Percentiles rank a stretch among this genome's conserved stretches.
phyloP scores from a whole-genome alignment of 495 filamentous ascomycete genomes.

The Pseudevernia furfuracea region DNA sequence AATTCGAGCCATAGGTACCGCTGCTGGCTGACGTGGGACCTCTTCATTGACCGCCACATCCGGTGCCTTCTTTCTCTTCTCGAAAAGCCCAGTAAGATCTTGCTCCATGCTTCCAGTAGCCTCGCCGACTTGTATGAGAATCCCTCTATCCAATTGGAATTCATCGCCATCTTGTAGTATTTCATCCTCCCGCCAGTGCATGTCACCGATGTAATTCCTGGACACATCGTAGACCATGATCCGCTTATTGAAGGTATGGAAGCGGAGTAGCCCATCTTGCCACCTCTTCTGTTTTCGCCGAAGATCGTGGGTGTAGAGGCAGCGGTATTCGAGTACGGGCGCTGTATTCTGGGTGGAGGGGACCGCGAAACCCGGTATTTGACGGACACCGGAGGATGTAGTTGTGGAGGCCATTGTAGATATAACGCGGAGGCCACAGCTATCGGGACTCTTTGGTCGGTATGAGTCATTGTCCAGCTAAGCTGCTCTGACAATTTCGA shows the following conservation, averaged over 20 bases:
- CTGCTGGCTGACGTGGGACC: conserved; percentile 27
- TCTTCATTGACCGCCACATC: conserved; percentile 34
- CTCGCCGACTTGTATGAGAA: conserved; percentile 73
- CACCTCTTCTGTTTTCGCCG: conserved; percentile 82
- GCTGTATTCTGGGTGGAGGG: conserved; percentile 58
- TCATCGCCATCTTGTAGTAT: conserved; percentile 71
- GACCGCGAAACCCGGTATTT: conserved; percentile 23
- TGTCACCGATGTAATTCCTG: conserved; percentile 75
- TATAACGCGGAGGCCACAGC: not conserved
- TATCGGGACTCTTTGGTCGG: not conserved
- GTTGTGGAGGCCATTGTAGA: conserved; percentile 13
- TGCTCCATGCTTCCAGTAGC: conserved; percentile 62
- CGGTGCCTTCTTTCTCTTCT: conserved; percentile 47
- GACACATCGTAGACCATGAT: conserved; percentile 81
- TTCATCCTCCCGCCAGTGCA: conserved; percentile 64
- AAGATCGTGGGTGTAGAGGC: conserved; percentile 79
- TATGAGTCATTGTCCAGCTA: not conserved
- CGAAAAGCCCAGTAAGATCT: conserved; percentile 64
- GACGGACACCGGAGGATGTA: conserved; percentile 5
- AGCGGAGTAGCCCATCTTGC: conserved; percentile 84
- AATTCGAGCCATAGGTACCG: conserved; percentile 21
- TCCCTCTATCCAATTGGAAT: conserved; percentile 65
- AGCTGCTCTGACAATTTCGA: not conserved
- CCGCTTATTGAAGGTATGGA: conserved; percentile 85
- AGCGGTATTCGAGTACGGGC: conserved; percentile 67